Evolutionary conservation across 768 basidiomycete species (phyloP).

Genomic region (Xerocomus spinulosus): DNA sequence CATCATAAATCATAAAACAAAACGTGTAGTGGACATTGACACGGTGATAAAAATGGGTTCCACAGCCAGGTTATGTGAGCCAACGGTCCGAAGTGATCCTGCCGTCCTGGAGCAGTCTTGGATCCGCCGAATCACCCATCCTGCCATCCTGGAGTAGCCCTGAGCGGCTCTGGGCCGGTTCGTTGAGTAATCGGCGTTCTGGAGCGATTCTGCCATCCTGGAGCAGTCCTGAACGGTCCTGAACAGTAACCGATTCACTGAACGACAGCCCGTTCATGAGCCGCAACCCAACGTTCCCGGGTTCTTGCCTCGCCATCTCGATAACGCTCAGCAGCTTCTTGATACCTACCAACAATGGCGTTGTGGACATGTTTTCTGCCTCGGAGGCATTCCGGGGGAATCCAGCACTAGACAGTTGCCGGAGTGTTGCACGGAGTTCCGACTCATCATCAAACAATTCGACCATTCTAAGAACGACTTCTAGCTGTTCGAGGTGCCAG

Average conservation of each 20-base stretch:
- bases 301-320: constrained; percentile 98
- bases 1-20: too few relatives aligned
- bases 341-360: constrained; percentile 75
- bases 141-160: too few relatives aligned
- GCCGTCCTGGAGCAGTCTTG: too few relatives aligned
- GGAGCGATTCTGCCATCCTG: too few relatives aligned
- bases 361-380: constrained; percentile 38
- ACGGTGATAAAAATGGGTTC: too few relatives aligned
- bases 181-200: too few relatives aligned
- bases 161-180: too few relatives aligned
- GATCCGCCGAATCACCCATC: too few relatives aligned
- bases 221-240: too few relatives aligned
- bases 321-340: constrained; percentile 89
- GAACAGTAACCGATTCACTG: too few relatives aligned
- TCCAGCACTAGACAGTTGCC: constrained; percentile 69
- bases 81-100: too few relatives aligned
- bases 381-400: constrained; percentile 42
- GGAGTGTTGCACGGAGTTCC: constrained; percentile 56
- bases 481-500: constrained; percentile 63
- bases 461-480: constrained; percentile 73
- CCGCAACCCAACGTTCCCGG: constrained; percentile 72
- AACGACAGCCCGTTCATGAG: constrained; percentile 49
- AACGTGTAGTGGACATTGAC: background rate
- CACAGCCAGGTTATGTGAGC: too few relatives aligned
- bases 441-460: constrained; percentile 59